Evolutionary conservation across 164 flowering plant genomes (phyloP), one percentile per base, ranked within the genome.

Genomic region (Stephania yunnanensis): DNA sequence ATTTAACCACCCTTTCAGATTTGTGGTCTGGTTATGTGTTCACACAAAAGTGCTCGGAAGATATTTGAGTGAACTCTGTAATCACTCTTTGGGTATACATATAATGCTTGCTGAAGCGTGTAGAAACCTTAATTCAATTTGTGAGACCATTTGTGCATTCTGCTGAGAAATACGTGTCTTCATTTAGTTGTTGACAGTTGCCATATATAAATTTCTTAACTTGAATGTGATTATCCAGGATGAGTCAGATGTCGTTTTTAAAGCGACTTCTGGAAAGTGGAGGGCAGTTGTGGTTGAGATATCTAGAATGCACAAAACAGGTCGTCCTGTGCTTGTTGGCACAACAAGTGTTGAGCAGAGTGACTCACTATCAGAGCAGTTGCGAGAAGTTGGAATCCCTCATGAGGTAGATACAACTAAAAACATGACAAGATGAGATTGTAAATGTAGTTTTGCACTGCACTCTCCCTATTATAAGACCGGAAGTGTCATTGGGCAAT

Each of bases 301-400:
- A 72, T 88, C 97, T 70, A 86, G 98, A 87, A 93, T 95, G 97
- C 78, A 93, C 78, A 95, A 90, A 86, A 90, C 95, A 76, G 97
- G 98, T 46, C 92, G 95, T n/a, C 97, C 99, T 10, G 94, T 96
- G 71, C 97, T 96, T 83, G 99, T 94, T 73, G 99, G 99, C 68
- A 96, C 99, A 78, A 96, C 99, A 46, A 96, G 99, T 79, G 99
- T 96, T 82, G 99, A 96, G 82, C 97, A 92, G 82, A 93, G 98
- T 83, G 98, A 96, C 78, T 81, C 89, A 46, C 77, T 96, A 76
- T 92, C 98, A 58, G 86, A 78, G 69, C 95, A 89, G 82, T 85
- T 96, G 81, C 80, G 77, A 73, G 95, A 96, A 89, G 95, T 89
- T 76, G 95, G 91, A 63, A 91, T 96, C 69, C 91, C 94, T 13